Conservation (phyloP, 73 alveolate species). For the Tetrahymena malaccensis region DNA sequence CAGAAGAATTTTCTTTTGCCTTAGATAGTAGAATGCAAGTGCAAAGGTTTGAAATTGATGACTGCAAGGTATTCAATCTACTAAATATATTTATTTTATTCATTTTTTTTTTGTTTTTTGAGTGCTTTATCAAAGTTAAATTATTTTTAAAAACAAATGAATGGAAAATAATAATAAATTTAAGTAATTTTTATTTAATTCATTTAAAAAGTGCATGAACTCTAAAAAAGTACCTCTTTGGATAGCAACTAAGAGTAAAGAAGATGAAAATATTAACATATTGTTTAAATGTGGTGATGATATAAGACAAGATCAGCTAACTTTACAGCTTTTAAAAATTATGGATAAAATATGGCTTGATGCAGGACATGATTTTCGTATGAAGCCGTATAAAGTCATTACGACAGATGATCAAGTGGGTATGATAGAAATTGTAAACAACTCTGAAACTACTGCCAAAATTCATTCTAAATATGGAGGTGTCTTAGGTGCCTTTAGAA, state of each 20-base stretch:
- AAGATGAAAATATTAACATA: not conserved
- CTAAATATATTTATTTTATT: not conserved
- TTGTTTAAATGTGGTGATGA: slow-evolving; percentile 88
- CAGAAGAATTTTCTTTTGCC: slow-evolving; percentile 33
- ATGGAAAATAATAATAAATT: no score
- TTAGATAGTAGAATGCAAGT: slow-evolving; percentile 38
- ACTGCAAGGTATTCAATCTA: slow-evolving; percentile 1
- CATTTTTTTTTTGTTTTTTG: no score
- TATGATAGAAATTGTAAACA: slow-evolving; percentile 84
- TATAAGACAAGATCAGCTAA: slow-evolving; percentile 89
- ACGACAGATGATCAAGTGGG: slow-evolving; percentile 92
- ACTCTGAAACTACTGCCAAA: slow-evolving; percentile 37
- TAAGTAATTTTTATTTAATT: no score
- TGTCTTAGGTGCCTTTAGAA: slow-evolving; percentile 46
- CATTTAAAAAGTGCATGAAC: not conserved
- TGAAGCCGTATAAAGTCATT: slow-evolving; percentile 84
- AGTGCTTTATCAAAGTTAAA: no score
- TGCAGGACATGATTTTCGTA: slow-evolving; percentile 83
- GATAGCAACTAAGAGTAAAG: slow-evolving; percentile 8
- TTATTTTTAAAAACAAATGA: no score
- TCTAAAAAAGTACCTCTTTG: slow-evolving; percentile 40
- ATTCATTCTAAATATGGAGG: slow-evolving; percentile 26
- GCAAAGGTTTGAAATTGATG: not conserved
- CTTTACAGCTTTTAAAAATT: slow-evolving; percentile 78
- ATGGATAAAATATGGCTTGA: slow-evolving; percentile 95